These are phyloP conservation scores for Mycena maculata DNA, from an alignment of 768 basidiomycete genomes.

Conservation along the genomic window DNA sequence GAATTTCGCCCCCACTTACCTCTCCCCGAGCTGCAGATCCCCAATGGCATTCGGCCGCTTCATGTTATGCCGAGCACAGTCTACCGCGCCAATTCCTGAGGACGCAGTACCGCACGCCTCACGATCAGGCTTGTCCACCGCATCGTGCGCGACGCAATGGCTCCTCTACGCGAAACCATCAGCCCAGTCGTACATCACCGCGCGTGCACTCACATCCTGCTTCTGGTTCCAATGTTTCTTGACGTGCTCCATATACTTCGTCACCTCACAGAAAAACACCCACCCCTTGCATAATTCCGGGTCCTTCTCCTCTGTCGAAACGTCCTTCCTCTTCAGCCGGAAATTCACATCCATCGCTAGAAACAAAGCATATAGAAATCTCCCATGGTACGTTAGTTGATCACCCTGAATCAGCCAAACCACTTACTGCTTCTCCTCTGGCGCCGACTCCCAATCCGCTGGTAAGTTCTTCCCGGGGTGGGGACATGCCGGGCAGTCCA, in stretches of 20 bases:
- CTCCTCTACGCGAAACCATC: too few species aligned
- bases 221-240: too few species aligned
- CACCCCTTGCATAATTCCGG: constrained; percentile 29
- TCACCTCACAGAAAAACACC: constrained; percentile 28
- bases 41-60: too few species aligned
- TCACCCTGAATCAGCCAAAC: not conserved
- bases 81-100: too few species aligned
- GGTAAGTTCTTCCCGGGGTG: constrained; percentile 43
- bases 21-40: too few species aligned
- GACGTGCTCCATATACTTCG: constrained; percentile 18
- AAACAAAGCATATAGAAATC: constrained; percentile 32
- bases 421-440: constrained; percentile 18
- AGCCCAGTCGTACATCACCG: too few species aligned
- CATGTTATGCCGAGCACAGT: too few species aligned
- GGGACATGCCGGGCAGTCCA: constrained; percentile 43
- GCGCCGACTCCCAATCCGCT: constrained; percentile 33
- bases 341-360: constrained; percentile 40
- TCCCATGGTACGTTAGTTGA: not conserved
- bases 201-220: too few species aligned
- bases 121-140: too few species aligned
- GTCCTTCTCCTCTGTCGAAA: constrained; percentile 28
- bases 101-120: too few species aligned
- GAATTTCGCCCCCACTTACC: too few species aligned
- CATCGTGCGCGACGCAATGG: too few species aligned
- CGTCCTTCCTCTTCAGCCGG: constrained; percentile 31